Conservation (phyloP, 1,284 basidiomycete species). For the Apiotrichum gamsii region DNA sequence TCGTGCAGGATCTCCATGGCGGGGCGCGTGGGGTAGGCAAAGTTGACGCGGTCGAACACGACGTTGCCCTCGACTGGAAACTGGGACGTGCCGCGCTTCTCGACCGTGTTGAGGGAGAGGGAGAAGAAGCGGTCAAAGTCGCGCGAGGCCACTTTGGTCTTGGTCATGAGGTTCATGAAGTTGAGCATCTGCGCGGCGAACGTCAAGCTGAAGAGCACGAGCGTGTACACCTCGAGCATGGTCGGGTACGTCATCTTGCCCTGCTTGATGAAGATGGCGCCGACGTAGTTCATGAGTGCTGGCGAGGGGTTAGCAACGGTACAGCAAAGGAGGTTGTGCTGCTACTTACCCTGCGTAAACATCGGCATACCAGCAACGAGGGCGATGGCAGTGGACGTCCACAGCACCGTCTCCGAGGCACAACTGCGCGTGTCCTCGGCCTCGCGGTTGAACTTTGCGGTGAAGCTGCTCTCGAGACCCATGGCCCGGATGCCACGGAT, state of each 20-base stretch:
- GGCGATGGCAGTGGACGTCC: constrained; percentile 76
- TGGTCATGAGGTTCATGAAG: constrained; percentile 75
- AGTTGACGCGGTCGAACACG: constrained; percentile 63
- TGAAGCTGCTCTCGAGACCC: constrained; percentile 75
- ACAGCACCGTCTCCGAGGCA: constrained; percentile 70
- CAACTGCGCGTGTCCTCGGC: constrained; percentile 58
- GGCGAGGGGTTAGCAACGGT: constrained; percentile 10
- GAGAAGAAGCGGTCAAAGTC: constrained; percentile 67
- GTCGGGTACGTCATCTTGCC: constrained; percentile 79
- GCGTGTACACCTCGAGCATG: constrained; percentile 82
- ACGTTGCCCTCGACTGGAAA: constrained; percentile 63
- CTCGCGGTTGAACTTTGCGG: constrained; percentile 60
- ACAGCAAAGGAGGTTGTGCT: not conserved
- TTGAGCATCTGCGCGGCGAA: constrained; percentile 83
- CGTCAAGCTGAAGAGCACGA: constrained; percentile 88
- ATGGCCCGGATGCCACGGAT: constrained; percentile 81
- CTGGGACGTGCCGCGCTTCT: constrained; percentile 61
- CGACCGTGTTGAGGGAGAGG: constrained; percentile 56
- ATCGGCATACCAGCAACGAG: constrained; percentile 77
- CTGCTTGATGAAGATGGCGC: constrained; percentile 69
- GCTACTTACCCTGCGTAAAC: constrained; percentile 58
- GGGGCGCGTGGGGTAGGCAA: constrained; percentile 75
- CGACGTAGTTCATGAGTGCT: constrained; percentile 84
- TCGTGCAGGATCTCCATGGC: constrained; percentile 63
- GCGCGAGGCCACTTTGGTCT: constrained; percentile 68